Evolutionary conservation across 1,284 basidiomycete genomes (phyloP).

Genomic region (Leccinum pallidistipes): DNA sequence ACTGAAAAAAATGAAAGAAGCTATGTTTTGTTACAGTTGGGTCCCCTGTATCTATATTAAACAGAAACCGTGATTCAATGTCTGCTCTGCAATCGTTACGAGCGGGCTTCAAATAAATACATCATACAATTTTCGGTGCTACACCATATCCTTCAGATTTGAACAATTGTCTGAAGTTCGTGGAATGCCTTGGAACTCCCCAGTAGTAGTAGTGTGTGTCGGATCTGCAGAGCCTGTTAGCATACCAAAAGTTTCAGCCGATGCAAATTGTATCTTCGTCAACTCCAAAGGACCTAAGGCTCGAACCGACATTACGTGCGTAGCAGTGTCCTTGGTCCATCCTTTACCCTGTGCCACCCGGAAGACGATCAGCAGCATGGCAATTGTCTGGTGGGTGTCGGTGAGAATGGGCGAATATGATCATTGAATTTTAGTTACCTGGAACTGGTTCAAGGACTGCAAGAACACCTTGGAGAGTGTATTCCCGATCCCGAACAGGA

Average conservation of each 20-base stretch:
- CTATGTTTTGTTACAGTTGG: neutral
- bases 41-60: neutral
- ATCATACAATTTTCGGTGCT: neutral
- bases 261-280: neutral
- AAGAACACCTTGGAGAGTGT: slow-evolving; percentile 18
- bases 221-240: neutral
- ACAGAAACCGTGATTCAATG: neutral
- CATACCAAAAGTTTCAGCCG: neutral
- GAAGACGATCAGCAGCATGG: slow-evolving; percentile 25
- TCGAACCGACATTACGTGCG: slow-evolving; percentile 3
- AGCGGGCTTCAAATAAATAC: neutral
- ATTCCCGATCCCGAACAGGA: slow-evolving; percentile 15
- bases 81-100: neutral
- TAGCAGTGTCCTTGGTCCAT: slow-evolving; percentile 20
- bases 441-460: slow-evolving; percentile 19
- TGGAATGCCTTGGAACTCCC: neutral
- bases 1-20: neutral
- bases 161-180: neutral
- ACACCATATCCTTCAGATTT: neutral
- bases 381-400: slow-evolving; percentile 11
- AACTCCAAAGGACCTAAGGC: neutral
- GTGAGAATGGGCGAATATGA: neutral
- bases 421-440: slow-evolving; percentile 11
- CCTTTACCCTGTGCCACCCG: slow-evolving; percentile 30
- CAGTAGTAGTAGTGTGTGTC: neutral